Base-by-base conservation (phyloP, 805 yeast genomes). In the Candida khao-thaluensis region DNA sequence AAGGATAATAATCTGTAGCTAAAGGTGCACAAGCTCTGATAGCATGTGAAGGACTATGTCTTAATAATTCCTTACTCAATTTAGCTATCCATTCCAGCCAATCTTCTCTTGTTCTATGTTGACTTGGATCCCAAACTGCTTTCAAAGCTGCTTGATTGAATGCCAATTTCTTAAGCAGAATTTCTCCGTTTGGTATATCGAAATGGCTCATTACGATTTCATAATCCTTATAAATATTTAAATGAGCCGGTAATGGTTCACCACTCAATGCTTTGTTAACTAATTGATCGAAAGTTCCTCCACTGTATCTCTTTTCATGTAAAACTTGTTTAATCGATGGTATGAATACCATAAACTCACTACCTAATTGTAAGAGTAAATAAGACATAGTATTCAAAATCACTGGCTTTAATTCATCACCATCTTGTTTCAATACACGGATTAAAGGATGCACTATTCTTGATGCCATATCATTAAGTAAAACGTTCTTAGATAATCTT, bases 1-100 rank as follows among this genome's bases (percentile, higher is more conserved):
- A 61, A 0, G 96, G 95, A 39, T 84, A 79, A 51, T 89, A 87
- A 31, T 86, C 85, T 7, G 87, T 81, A 0, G 97, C 97, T 37
- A 93, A 66, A 7, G 84, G 82, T 1, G 95, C 85, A 57, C 99
- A 93, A 0, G 97, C 96, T 48, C 97, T 74, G 28, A 93, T 71
- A 1, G 97, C 95, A 52, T 86, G 95, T 0, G 96, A 87, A 2
- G 99, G 96, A 24, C 96, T 86, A 56, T 90, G 96, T 51, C 85
- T 87, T 47, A 93, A 66, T 23, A 93, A 60, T 54, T 89, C 96
- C 37, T 88, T 84, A 50, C 93, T 81, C 34, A 93, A 69, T 42
- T 93, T 72, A 43, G 95, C 77, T 48, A 89, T 80, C 99, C 99
- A 93, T 55, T 93, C 98, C 51, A 85, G 91, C 99, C 99, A 93